Conservation (phyloP, 306 rosid genomes). For the Rosa chinensis region DNA sequence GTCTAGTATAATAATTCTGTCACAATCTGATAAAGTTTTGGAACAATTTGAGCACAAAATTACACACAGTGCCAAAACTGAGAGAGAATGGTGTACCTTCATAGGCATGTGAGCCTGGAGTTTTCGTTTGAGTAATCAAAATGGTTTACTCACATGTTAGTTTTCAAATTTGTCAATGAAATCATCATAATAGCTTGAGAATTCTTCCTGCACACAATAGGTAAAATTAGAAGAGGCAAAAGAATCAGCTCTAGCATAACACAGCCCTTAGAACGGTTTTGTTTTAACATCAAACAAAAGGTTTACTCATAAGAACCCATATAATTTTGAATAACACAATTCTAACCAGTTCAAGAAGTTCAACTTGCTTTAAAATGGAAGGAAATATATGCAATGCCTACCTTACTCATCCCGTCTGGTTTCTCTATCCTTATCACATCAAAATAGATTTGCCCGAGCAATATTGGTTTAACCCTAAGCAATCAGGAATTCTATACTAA, state of each 20-base stretch:
- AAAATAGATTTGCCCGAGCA: too few species aligned
- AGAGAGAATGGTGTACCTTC: conserved; percentile 50
- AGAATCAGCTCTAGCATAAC: too few species aligned
- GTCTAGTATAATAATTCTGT: background rate
- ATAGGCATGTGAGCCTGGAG: conserved; percentile 23
- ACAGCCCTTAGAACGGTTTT: too few species aligned
- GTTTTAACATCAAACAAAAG: background rate
- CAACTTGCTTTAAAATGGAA: background rate
- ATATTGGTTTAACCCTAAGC: background rate
- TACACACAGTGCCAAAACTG: background rate
- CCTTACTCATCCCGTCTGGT: background rate
- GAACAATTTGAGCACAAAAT: background rate
- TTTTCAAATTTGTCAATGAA: too few species aligned
- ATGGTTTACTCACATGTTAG: background rate
- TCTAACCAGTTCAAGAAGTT: too few species aligned
- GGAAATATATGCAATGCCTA: too few species aligned
- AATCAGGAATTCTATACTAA: too few species aligned
- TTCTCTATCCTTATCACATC: background rate
- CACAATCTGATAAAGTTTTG: background rate
- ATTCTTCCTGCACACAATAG: too few species aligned
- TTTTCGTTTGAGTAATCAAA: too few species aligned
- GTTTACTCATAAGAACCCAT: background rate
- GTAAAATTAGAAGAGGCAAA: too few species aligned
- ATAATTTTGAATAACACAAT: background rate
- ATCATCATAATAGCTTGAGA: background rate